Percentiles rank a stretch among this genome's conserved stretches.
Evolutionary conservation across 2,329 filamentous ascomycete genomes (phyloP).

Genomic region (Metarhizium humberi): DNA sequence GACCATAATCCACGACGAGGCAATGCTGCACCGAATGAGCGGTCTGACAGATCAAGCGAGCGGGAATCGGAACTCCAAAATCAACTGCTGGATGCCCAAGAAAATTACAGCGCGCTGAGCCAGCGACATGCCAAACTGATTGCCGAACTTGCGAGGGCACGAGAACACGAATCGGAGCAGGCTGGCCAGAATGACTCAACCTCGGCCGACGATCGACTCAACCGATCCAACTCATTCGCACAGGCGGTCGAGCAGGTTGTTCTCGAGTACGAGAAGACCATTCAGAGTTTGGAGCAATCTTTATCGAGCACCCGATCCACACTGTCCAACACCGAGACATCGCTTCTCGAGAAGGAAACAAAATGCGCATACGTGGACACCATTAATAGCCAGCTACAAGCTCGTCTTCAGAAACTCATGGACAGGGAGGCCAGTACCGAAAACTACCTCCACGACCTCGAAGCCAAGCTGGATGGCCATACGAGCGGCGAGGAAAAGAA

Average conservation of each 20-base stretch:
- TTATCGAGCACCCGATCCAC: conserved; percentile 80
- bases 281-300: conserved; percentile 84
- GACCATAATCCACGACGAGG: conserved; percentile 46
- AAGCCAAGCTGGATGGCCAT: conserved; percentile 82
- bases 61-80: conserved; percentile 88
- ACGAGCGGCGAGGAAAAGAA: conserved; percentile 91
- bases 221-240: conserved; percentile 91
- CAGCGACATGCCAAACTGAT: conserved; percentile 93
- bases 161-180: conserved; percentile 56
- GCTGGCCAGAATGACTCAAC: conserved; percentile 46
- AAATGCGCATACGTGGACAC: conserved; percentile 90
- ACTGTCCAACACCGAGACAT: conserved; percentile 76
- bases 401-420: conserved; percentile 83
- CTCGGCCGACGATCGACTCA: conserved; percentile 74
- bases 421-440: conserved; percentile 90
- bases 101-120: conserved; percentile 87
- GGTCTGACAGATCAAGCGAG: conserved; percentile 70
- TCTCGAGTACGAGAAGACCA: conserved; percentile 96
- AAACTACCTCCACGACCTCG: conserved; percentile 84
- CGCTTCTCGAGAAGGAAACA: conserved; percentile 82
- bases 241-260: conserved; percentile 94
- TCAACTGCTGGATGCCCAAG: conserved; percentile 82
- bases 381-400: conserved; percentile 80
- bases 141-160: conserved; percentile 80
- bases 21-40: conserved; percentile 50